These are phyloP conservation scores for Pichia insulana DNA, from an alignment of 805 yeast genomes.

Conservation along the genomic window DNA sequence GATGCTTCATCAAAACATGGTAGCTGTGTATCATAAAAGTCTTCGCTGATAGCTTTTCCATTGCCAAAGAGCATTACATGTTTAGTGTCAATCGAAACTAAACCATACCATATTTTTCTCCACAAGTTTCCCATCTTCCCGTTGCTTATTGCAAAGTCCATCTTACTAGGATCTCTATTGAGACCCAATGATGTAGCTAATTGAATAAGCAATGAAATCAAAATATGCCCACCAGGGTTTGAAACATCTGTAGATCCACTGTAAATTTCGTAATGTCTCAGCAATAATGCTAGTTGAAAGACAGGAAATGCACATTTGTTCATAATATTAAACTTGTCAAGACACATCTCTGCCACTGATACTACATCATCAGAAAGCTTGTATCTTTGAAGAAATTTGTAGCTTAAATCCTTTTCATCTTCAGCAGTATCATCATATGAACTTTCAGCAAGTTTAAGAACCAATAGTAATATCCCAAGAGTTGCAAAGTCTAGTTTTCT, in stretches of 20 bases:
- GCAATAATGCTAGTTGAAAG: constrained; percentile 45
- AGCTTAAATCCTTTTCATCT: constrained; percentile 19
- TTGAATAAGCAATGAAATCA: constrained; percentile 48
- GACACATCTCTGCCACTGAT: constrained; percentile 44
- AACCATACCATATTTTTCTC: constrained; percentile 51
- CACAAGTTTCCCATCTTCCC: constrained; percentile 34
- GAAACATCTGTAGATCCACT: constrained; percentile 47
- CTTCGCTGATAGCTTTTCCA: constrained; percentile 31
- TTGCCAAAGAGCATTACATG: constrained; percentile 42
- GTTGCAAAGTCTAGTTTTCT: constrained; percentile 41
- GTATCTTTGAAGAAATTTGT: constrained; percentile 32
- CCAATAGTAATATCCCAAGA: constrained; percentile 37
- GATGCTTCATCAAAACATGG: constrained; percentile 34
- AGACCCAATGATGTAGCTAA: constrained; percentile 63
- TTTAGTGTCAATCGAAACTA: constrained; percentile 37
- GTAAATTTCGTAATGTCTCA: constrained; percentile 39
- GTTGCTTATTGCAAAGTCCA: constrained; percentile 18
- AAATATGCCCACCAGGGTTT: constrained; percentile 38
- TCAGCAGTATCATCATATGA: constrained; percentile 26
- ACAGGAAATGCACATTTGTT: constrained; percentile 41
- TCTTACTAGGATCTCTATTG: constrained; percentile 56
- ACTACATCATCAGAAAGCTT: constrained; percentile 40
- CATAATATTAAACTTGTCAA: constrained; percentile 45
- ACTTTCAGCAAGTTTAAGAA: constrained; percentile 36
- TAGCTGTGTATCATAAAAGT: constrained; percentile 41